Evolutionary conservation across 805 yeast genomes (phyloP).

Genomic region (Cyberlindnera americana): DNA sequence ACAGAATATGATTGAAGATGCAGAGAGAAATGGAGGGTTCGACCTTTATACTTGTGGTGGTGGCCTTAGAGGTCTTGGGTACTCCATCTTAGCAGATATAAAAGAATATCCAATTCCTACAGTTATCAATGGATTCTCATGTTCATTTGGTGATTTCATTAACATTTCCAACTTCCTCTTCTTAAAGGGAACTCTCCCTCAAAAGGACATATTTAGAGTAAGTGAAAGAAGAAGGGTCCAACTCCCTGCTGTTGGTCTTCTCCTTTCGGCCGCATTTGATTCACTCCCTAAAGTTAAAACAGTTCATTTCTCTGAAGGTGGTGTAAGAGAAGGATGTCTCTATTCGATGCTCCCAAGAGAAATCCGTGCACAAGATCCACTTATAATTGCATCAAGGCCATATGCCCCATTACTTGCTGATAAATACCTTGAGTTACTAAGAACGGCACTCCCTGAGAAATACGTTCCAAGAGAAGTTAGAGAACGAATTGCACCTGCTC

Average conservation of each 20-base stretch:
- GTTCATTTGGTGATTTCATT: slow-evolving; percentile 49
- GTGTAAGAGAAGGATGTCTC: slow-evolving; percentile 72
- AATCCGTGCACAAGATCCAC: slow-evolving; percentile 63
- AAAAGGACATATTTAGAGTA: slow-evolving; percentile 51
- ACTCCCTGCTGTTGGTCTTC: slow-evolving; percentile 64
- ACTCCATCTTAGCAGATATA: slow-evolving; percentile 47
- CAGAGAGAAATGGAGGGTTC: slow-evolving; percentile 55
- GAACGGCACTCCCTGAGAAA: slow-evolving; percentile 53
- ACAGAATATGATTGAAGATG: slow-evolving; percentile 43
- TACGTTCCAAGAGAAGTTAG: slow-evolving; percentile 56
- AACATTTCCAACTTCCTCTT: slow-evolving; percentile 49
- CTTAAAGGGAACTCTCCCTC: slow-evolving; percentile 46
- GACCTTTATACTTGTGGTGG: slow-evolving; percentile 70
- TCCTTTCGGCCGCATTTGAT: slow-evolving; percentile 60
- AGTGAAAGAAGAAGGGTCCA: slow-evolving; percentile 64
- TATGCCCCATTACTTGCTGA: slow-evolving; percentile 65
- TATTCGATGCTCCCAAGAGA: slow-evolving; percentile 57
- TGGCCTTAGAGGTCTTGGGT: slow-evolving; percentile 69
- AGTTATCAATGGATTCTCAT: slow-evolving; percentile 65
- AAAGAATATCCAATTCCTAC: slow-evolving; percentile 65
- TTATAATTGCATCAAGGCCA: slow-evolving; percentile 64
- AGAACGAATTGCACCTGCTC: slow-evolving; percentile 61
- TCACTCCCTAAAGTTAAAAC: slow-evolving; percentile 58
- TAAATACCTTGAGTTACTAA: slow-evolving; percentile 50
- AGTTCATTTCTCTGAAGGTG: slow-evolving; percentile 71